Evolutionary conservation across 2,329 filamentous ascomycete genomes (phyloP).

Genomic region (Aotearoamyces nothofagi): DNA sequence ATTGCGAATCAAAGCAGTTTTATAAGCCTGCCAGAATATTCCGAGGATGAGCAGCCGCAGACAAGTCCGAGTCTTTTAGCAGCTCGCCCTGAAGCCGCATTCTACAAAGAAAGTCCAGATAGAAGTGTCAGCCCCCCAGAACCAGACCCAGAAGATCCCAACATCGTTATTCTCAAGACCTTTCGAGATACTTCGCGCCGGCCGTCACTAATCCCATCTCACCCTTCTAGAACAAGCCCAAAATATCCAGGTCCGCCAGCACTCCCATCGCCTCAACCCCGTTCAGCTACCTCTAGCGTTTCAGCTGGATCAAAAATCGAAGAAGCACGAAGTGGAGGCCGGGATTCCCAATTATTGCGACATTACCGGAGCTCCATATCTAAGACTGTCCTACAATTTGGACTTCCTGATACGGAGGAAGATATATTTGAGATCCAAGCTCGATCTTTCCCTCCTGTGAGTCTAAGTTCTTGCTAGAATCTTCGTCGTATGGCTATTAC

Average conservation of each 20-base stretch:
- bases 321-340: slow-evolving; percentile 3
- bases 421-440: slow-evolving; percentile 31
- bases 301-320: too few species aligned
- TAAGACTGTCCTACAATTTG: slow-evolving; percentile 9
- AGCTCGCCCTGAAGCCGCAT: too few species aligned
- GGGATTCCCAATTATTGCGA: slow-evolving; percentile 7
- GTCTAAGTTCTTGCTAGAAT: too few species aligned
- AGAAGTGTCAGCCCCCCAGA: slow-evolving; percentile 1
- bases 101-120: too few species aligned
- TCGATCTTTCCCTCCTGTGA: slow-evolving; percentile 32
- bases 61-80: too few species aligned
- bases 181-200: slow-evolving; percentile 6
- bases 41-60: slow-evolving; percentile 20
- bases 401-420: slow-evolving; percentile 13
- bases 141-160: slow-evolving; percentile 5
- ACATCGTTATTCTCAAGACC: slow-evolving; percentile 6
- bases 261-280: too few species aligned
- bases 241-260: slow-evolving; percentile 2
- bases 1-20: slow-evolving; percentile 39
- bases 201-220: slow-evolving; percentile 1
- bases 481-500: background rate
- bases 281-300: too few species aligned
- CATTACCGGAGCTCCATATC: slow-evolving; percentile 17
- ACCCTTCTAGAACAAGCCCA: too few species aligned
- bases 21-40: slow-evolving; percentile 32